Conservation (phyloP, 306 rosid genomes). For the Quercus engelmannii region DNA sequence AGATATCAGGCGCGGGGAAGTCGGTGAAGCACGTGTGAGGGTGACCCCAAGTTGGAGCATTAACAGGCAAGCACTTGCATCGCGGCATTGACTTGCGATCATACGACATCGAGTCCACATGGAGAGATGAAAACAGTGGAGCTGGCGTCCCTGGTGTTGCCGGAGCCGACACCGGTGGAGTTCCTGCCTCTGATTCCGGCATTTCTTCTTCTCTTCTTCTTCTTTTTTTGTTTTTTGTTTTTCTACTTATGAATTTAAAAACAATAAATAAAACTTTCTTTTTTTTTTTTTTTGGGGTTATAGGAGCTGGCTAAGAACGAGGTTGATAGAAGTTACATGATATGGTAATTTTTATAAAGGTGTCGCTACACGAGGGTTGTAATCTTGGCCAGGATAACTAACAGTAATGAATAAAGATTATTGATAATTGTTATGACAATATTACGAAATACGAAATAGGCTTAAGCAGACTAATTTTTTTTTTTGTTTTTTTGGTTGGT, state of each 20-base stretch:
- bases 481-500: slow-evolving; percentile 14
- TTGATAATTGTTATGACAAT: not conserved
- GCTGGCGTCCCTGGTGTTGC: slow-evolving; percentile 79
- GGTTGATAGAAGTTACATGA: slow-evolving; percentile 38
- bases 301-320: not conserved
- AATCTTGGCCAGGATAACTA: slow-evolving; percentile 24
- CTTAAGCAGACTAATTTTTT: not conserved
- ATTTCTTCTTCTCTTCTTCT: slow-evolving; percentile 12
- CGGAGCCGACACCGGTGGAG: slow-evolving; percentile 60
- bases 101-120: slow-evolving; percentile 68
- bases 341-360: slow-evolving; percentile 31
- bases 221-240: not conserved
- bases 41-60: slow-evolving; percentile 45
- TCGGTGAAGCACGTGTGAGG: slow-evolving; percentile 60
- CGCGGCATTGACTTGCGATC: slow-evolving; percentile 72
- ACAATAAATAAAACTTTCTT: not conserved
- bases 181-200: slow-evolving; percentile 56
- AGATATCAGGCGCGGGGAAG: slow-evolving; percentile 48
- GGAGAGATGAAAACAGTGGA: slow-evolving; percentile 60
- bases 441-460: not conserved
- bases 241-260: not conserved
- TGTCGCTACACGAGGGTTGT: slow-evolving; percentile 23
- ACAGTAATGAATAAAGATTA: not conserved
- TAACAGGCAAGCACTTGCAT: slow-evolving; percentile 69
- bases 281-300: not conserved